Evolutionary conservation across 2,329 filamentous ascomycete genomes (phyloP), one percentile per base, ranked within the genome.

Genomic region (Dactylellina drechsleri): DNA sequence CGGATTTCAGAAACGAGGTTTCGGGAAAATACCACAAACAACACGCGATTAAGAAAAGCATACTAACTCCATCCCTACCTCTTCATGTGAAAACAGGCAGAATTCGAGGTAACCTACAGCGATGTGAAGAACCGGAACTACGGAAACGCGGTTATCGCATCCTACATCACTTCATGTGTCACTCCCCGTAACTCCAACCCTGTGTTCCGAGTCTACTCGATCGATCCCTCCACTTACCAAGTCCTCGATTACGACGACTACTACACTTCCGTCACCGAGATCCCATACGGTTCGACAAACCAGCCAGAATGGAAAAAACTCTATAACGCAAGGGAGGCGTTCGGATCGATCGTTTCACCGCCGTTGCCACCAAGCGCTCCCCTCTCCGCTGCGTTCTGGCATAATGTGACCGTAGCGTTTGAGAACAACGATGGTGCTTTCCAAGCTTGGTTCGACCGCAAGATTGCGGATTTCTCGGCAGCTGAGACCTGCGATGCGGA

Each of bases 361-460:
- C 83, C 84, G 0, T 77, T 84, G 0, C 82, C 82, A 2, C 80
- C 80, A 0, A 58, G 76, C 0, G 79, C 79, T 4, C 83, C 88
- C 77, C 83, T 89, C 40, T 86, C 85, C 0, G 84, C 86, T 0
- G 84, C 84, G 0, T 88, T 88, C 80, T 89, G 87, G 87, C 87
- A 88, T 79, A 84, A 86, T 76, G 82, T 88, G 18, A 88, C 87
- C 0, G 81, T 81, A 0, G 79, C 81, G 2, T 84, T 88, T 57
- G 84, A 86, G 73, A 77, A 70, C 3, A 80, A 86, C 65, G 77
- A 82, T 1, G 73, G 78, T 0, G 79, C 82, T 0, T 88, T 88
- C 77, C 80, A 83, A 15, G 81, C 80, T 2, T 88, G 84, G 79
- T 82, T 84, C 57, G 79, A 81, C 0, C 82, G 86, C 66, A 85